These are phyloP conservation scores for Boletus vermiculosoides DNA, from an alignment of 768 basidiomycete species.

Conservation along the genomic window DNA sequence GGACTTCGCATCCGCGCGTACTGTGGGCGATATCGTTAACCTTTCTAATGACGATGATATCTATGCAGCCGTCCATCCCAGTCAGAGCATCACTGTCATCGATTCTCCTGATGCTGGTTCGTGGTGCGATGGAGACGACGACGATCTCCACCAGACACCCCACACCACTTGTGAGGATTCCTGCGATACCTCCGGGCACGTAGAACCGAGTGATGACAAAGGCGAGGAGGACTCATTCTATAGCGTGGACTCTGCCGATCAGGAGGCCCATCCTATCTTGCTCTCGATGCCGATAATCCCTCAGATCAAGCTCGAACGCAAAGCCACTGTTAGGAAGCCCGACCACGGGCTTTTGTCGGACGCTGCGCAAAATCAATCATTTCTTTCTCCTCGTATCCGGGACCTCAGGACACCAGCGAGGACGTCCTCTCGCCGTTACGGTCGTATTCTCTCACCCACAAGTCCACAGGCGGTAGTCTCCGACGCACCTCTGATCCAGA, in stretches of 20 bases:
- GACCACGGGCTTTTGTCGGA: neutral
- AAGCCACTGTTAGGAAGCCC: conserved; percentile 20
- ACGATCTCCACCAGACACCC: neutral
- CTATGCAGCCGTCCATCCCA: neutral
- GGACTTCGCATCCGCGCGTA: conserved; percentile 6
- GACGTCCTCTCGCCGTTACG: conserved; percentile 20
- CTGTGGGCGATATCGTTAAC: conserved; percentile 9
- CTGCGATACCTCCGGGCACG: neutral
- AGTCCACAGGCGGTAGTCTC: neutral
- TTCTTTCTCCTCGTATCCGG: conserved; percentile 24
- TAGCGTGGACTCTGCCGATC: conserved; percentile 26
- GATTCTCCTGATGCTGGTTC: neutral
- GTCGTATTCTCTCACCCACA: neutral
- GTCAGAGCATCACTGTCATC: neutral
- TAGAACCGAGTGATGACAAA: neutral
- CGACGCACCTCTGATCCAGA: neutral
- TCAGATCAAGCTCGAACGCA: conserved; percentile 27
- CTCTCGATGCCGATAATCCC: conserved; percentile 32
- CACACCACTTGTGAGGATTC: neutral
- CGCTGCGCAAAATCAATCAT: neutral
- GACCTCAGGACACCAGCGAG: conserved; percentile 12
- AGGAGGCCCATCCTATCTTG: conserved; percentile 20
- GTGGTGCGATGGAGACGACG: neutral
- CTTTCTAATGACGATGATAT: conserved; percentile 1
- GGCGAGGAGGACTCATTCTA: conserved; percentile 25